phyloP scores from a whole-genome alignment of 352 stramenopile genomes.

The Phytophthora sp. region DNA sequence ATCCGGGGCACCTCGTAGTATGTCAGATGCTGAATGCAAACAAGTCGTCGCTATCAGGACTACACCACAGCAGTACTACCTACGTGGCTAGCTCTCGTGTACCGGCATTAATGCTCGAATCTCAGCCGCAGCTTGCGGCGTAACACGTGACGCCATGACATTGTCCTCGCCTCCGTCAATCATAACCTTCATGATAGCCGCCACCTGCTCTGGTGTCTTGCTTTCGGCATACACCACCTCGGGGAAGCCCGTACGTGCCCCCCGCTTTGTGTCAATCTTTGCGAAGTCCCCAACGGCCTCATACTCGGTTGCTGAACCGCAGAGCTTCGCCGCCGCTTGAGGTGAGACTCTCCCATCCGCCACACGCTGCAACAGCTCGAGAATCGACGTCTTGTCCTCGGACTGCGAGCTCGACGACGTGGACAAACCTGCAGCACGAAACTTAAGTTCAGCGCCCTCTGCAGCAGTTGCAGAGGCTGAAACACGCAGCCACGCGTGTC shows the following conservation, averaged over 20 bases:
- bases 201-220: constrained; percentile 92
- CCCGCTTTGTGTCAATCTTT: constrained; percentile 91
- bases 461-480: not conserved
- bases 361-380: constrained; percentile 64
- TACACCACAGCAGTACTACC: too few relatives aligned
- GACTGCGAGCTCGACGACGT: constrained; percentile 22
- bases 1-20: constrained; percentile 81
- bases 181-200: constrained; percentile 91
- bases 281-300: constrained; percentile 60
- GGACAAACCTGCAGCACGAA: constrained; percentile 12
- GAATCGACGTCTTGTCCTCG: constrained; percentile 37
- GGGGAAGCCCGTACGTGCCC: constrained; percentile 92
- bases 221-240: constrained; percentile 95
- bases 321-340: constrained; percentile 38
- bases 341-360: constrained; percentile 54
- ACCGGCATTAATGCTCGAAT: constrained; percentile 54
- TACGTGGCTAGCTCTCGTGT: constrained; percentile 3
- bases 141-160: constrained; percentile 88
- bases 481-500: constrained; percentile 14
- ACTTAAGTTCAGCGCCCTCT: not conserved
- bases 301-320: constrained; percentile 42
- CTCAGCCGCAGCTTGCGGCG: constrained; percentile 42
- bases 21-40: constrained; percentile 37
- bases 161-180: constrained; percentile 55
- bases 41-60: not conserved